Base-by-base conservation (phyloP, 768 basidiomycete species). In the Ramaria rubella region DNA sequence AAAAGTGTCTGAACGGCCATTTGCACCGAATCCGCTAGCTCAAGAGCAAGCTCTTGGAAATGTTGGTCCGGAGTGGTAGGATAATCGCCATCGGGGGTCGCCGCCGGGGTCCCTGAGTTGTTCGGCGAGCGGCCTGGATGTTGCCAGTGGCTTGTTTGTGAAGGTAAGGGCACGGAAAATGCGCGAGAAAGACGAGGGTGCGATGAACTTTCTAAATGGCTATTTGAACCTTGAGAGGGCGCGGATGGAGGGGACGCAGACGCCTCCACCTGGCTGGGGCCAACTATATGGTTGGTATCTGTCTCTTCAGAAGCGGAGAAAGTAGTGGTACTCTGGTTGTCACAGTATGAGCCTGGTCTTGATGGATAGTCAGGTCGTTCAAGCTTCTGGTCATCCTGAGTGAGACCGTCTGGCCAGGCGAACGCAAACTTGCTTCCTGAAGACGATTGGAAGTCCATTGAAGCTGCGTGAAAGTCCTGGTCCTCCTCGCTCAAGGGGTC, bases 1-100 rank as follows among this genome's bases (percentile, higher is more conserved):
- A 96, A 79, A 62, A 97, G 80, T 1, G 90, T 94, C 68, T 96
- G 92, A 36, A 95, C 86, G 58, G 90, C 82, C 74, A 87, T 82
- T 72, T 96, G 93, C 12, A 93, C 81, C 11, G 87, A 86, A 69
- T 96, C 94, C 12, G 94, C 92, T 14, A 96, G 77, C 69, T 97
- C 94, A 27, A 87, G 72, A 0, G 92, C 90, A 54, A 94, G 73
- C 58, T 88, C 86, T 43, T 80, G 78, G 60, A 86, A 74, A 56
- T 74, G 78, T 3, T 57, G 44, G 72, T 65, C 9, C 66, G 65
- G 26, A 72, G 67, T 9, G 68, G 64, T 30, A 56, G 49, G 51
- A 24, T 68, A 65, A 14, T 52, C 56, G 46, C 43, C 61, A 45
- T 62, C 54, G 52, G 38, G 66, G 52, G 58, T 63, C 57, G 42